Percentiles rank a stretch among this genome's conserved stretches.
These are phyloP conservation scores for Cotoneaster glaucophyllus DNA, from an alignment of 306 rosid species.

Conservation along the genomic window DNA sequence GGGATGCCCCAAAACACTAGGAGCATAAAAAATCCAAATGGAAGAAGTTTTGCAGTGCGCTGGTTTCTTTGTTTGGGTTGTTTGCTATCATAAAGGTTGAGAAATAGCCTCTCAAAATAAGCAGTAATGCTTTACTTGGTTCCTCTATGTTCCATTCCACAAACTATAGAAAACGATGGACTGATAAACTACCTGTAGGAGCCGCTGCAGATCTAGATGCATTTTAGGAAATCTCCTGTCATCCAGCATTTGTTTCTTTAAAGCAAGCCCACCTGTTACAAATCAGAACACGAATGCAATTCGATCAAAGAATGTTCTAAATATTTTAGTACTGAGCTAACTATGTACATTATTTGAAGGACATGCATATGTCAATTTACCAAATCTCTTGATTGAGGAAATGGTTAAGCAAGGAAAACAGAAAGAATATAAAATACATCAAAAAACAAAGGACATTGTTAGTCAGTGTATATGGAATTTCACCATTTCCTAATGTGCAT, in stretches of 20 bases:
- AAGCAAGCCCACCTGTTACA: conserved; percentile 62
- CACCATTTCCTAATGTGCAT: background rate
- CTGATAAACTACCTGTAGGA: conserved; percentile 64
- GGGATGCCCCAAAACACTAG: too few relatives aligned
- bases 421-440: background rate
- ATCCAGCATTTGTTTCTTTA: conserved; percentile 95
- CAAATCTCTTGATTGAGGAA: background rate
- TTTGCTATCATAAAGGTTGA: background rate
- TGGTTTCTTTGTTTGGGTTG: background rate
- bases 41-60: background rate
- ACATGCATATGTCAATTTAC: background rate
- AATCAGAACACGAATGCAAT: conserved; percentile 18
- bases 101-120: background rate
- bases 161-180: background rate
- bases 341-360: too few relatives aligned
- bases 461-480: background rate
- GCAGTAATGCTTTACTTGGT: background rate
- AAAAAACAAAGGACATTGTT: background rate
- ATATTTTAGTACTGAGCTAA: background rate
- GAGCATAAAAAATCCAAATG: too few relatives aligned
- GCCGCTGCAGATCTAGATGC: conserved; percentile 90
- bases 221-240: conserved; percentile 96
- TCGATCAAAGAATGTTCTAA: background rate
- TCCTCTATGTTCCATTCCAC: background rate
- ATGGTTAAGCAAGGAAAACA: background rate